phyloP scores from a whole-genome alignment of 2,329 filamentous ascomycete genomes.

The Elsinoe arachidis region DNA sequence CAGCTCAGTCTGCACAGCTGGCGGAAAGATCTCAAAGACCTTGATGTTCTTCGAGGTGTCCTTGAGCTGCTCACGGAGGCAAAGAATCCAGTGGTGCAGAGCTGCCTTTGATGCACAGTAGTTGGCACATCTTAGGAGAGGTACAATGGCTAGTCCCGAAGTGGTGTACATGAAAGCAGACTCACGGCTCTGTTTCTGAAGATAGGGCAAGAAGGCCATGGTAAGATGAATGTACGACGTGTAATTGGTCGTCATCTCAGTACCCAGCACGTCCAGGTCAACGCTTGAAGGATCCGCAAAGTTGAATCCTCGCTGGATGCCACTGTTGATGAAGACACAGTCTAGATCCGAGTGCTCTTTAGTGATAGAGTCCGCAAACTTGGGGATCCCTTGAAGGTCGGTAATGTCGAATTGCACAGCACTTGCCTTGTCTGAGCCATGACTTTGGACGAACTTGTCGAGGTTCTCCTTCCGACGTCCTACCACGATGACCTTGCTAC shows the following conservation, averaged over 20 bases:
- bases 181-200: conserved; percentile 37
- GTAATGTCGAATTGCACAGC: conserved; percentile 44
- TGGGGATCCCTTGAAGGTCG: conserved; percentile 39
- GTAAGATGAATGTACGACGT: conserved; percentile 41
- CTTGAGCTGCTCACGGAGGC: conserved; percentile 43
- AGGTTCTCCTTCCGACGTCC: conserved; percentile 46
- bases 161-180: conserved; percentile 42
- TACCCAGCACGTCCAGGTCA: conserved; percentile 35
- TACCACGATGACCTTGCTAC: conserved; percentile 40
- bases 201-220: conserved; percentile 41
- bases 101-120: conserved; percentile 51
- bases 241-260: conserved; percentile 46
- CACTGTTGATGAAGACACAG: conserved; percentile 45
- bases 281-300: conserved; percentile 42
- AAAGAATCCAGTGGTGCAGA: conserved; percentile 46
- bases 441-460: conserved; percentile 38
- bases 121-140: conserved; percentile 39
- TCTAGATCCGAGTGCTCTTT: conserved; percentile 43
- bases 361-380: conserved; percentile 36
- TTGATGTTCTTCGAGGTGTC: conserved; percentile 40
- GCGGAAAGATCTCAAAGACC: conserved; percentile 48
- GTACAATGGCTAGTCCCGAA: conserved; percentile 43
- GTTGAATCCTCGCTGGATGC: conserved; percentile 44
- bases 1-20: conserved; percentile 49
- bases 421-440: conserved; percentile 40